Base-by-base conservation (phyloP, 306 rosid species). In the Leucaena leucocephala region DNA sequence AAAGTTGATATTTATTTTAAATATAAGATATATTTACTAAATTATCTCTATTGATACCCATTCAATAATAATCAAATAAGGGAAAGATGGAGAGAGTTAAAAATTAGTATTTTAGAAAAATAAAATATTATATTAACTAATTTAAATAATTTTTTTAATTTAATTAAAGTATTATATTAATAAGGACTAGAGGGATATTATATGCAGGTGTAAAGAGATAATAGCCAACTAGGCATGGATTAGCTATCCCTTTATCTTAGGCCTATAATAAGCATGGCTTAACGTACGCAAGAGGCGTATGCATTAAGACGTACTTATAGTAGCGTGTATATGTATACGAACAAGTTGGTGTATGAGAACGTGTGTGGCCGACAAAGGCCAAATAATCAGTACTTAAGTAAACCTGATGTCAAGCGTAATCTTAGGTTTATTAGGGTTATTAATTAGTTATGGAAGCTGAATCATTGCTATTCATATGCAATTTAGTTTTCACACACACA, bases 301-400 rank as follows among this genome's bases (percentile, higher is more conserved):
- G 15, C 9, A 22, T 21, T 21, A 11, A 27, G 35, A 10, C 6
- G 38, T 11, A 59, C 16, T 21, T 55, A n/a, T 7, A 52, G 17
- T 49, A 49, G 5, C 0, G 3, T 48, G 6, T 11, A 27, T 11
- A 21, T 17, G 21, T 35, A 55, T 11, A 55, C 16, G 19, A 74
- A 74, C n/a, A 38, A 59, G 27, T 19, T 8, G 4, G 2, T 39
- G 59, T 39, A 52, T 69, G 54, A 4, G 6, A 58, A 7, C 0
- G 8, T 38, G 15, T 74, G 40, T 34, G 80, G 61, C 73, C 78
- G 70, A 83, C 75, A 75, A 75, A 2, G 22, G 52, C 67, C 67
- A 38, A 11, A 72, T 71, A 75, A 75, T 61, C 15, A 34, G 16
- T 42, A 46, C 7, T 55, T 55, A 58, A 78, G n/a, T 36, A 36